A percentile compares a stretch with the other conserved stretches of the same genome.
Evolutionary conservation across 140 eudicot genomes (phyloP).

Genomic region (Stevia rebaudiana): DNA sequence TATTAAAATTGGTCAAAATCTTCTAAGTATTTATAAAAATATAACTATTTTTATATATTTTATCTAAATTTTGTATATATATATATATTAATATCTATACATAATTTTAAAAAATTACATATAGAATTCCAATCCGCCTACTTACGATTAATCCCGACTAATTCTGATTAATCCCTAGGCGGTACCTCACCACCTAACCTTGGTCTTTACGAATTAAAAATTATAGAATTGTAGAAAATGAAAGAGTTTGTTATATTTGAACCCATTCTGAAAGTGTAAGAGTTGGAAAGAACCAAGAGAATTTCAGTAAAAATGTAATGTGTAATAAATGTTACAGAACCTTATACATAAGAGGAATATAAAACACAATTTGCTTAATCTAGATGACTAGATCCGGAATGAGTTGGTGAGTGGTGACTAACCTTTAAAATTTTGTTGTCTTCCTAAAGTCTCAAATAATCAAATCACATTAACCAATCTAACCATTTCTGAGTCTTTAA

Average conservation of each 20-base stretch:
- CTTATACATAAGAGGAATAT: neutral
- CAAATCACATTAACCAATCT: slow-evolving; percentile 53
- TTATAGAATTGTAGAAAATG: too few species aligned
- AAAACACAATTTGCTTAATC: slow-evolving; percentile 1
- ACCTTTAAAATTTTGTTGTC: slow-evolving; percentile 56
- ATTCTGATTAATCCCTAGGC: too few species aligned
- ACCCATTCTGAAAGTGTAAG: slow-evolving; percentile 21
- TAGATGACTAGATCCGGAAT: neutral
- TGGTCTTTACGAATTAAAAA: too few species aligned
- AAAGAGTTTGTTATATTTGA: slow-evolving; percentile 18
- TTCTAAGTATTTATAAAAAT: too few species aligned
- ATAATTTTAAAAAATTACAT: too few species aligned
- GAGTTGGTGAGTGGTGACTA: slow-evolving; percentile 34
- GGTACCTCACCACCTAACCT: too few species aligned
- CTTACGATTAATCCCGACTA: too few species aligned
- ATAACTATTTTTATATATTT: too few species aligned
- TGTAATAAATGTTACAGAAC: neutral
- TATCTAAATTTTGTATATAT: too few species aligned
- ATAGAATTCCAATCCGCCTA: too few species aligned
- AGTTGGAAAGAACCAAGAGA: slow-evolving; percentile 15
- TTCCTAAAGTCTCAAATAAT: slow-evolving; percentile 59
- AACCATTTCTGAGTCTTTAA: slow-evolving; percentile 45
- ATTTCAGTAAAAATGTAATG: slow-evolving; percentile 4
- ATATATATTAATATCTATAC: too few species aligned
- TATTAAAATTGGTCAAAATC: too few species aligned